Evolutionary conservation across 345 rosid genomes (phyloP).

Genomic region (Salix dunnii): DNA sequence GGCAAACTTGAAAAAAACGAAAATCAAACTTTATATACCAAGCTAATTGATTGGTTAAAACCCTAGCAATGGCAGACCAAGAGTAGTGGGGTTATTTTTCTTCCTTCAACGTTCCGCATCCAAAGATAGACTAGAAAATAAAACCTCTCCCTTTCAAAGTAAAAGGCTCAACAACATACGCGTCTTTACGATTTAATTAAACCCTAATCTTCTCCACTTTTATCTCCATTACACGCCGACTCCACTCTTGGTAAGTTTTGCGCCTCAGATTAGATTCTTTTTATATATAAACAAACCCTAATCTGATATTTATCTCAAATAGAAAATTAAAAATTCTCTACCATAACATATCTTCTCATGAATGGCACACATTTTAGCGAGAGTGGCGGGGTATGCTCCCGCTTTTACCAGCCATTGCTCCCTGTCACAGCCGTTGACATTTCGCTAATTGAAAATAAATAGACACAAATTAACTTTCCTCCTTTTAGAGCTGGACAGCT

Average conservation of each 20-base stretch:
- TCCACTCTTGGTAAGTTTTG: neutral
- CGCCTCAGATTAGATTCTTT: too few relatives aligned
- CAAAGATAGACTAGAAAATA: conserved; percentile 18
- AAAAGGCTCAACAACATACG: neutral
- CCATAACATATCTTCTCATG: neutral
- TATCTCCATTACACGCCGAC: neutral
- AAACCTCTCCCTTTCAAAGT: neutral
- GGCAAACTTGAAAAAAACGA: neutral
- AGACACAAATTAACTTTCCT: conserved; percentile 13
- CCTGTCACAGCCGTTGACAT: conserved; percentile 40
- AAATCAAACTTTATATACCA: neutral
- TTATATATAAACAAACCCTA: neutral
- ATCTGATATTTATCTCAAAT: neutral
- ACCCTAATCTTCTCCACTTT: too few relatives aligned
- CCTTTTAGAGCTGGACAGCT: conserved; percentile 21
- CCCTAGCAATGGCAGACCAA: conserved; percentile 44
- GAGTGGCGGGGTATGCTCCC: conserved; percentile 45
- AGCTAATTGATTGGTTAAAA: neutral
- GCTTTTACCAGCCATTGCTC: conserved; percentile 30
- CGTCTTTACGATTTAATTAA: neutral
- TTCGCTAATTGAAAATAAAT: neutral
- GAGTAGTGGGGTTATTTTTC: conserved; percentile 25
- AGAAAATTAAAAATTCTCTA: neutral
- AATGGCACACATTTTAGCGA: conserved; percentile 32
- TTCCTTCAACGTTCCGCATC: conserved; percentile 18